These are phyloP conservation scores for Lojkania enalia DNA, from an alignment of 2,329 filamentous ascomycete genomes.

Conservation along the genomic window DNA sequence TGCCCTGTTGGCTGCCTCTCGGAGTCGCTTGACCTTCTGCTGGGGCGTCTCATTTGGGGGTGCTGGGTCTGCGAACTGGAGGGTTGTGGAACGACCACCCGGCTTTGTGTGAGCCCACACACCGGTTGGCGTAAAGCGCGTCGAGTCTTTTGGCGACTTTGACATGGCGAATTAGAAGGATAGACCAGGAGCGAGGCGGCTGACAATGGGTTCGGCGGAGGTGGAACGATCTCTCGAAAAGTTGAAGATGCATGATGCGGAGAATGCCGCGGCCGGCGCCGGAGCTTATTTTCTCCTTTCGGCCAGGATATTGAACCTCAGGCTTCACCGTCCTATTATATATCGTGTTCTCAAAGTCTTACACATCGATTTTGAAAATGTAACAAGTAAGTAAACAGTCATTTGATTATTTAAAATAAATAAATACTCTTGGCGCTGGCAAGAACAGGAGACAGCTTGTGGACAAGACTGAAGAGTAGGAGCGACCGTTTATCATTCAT, in stretches of 20 bases:
- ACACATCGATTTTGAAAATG: too few relatives aligned
- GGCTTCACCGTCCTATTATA: too few relatives aligned
- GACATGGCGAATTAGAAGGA: slow-evolving; percentile 47
- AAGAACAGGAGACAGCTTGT: too few relatives aligned
- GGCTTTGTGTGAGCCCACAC: slow-evolving; percentile 71
- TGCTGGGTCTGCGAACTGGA: slow-evolving; percentile 46
- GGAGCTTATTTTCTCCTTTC: neutral
- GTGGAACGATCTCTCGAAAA: slow-evolving; percentile 40
- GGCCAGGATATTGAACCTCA: too few relatives aligned
- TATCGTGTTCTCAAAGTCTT: too few relatives aligned
- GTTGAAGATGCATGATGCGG: slow-evolving; percentile 33
- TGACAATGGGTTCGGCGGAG: too few relatives aligned
- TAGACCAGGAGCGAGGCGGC: neutral
- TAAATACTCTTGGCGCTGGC: too few relatives aligned
- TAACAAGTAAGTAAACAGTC: too few relatives aligned
- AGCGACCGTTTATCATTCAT: too few relatives aligned
- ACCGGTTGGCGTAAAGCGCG: slow-evolving; percentile 72
- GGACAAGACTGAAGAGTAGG: too few relatives aligned
- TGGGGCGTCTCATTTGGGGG: slow-evolving; percentile 56
- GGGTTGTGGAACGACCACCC: slow-evolving; percentile 45
- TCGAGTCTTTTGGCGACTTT: slow-evolving; percentile 77
- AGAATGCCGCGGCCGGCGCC: slow-evolving; percentile 26
- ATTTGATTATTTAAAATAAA: too few relatives aligned
- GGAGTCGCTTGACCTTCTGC: slow-evolving; percentile 57
- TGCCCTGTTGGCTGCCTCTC: slow-evolving; percentile 53